Evolutionary conservation across 768 basidiomycete genomes (phyloP).

Genomic region (Erythrobasidium yunnanense): DNA sequence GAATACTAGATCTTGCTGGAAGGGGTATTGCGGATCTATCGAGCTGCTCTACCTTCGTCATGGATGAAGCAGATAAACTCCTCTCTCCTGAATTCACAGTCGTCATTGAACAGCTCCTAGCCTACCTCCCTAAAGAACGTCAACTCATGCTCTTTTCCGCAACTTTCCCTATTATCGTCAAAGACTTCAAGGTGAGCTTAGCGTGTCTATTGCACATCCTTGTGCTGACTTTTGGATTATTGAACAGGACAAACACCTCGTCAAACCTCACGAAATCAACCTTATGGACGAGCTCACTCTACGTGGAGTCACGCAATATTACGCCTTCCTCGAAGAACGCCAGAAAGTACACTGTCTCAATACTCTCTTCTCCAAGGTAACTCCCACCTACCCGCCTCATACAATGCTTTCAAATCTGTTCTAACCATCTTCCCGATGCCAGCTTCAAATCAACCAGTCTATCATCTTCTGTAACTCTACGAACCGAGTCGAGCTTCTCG

Average conservation of each 20-base stretch:
- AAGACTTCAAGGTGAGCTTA: constrained; percentile 79
- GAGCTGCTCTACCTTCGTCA: constrained; percentile 91
- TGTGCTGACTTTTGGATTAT: constrained; percentile 18
- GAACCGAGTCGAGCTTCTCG: constrained; percentile 96
- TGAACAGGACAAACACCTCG: constrained; percentile 85
- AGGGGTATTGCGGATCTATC: constrained; percentile 87
- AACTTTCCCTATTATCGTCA: constrained; percentile 97
- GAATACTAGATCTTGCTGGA: constrained; percentile 85
- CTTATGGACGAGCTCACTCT: constrained; percentile 99
- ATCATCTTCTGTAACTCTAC: constrained; percentile 99
- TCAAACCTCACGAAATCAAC: constrained; percentile 89
- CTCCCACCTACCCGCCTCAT: constrained; percentile 24
- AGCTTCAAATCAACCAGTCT: constrained; percentile 99
- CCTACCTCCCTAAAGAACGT: constrained; percentile 67
- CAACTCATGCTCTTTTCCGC: constrained; percentile 99
- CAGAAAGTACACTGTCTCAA: constrained; percentile 99
- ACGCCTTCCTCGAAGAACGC: constrained; percentile 96
- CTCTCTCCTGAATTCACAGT: constrained; percentile 90
- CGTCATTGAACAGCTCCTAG: constrained; percentile 90
- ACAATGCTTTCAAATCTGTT: constrained; percentile 39
- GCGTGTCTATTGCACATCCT: constrained; percentile 28
- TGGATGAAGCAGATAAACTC: constrained; percentile 99
- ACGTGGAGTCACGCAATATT: constrained; percentile 97
- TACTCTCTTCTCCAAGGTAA: constrained; percentile 94
- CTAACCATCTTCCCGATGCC: constrained; percentile 49